Evolutionary conservation across 371 early-diverging fungal species (phyloP).

Genomic region (Rhizopus delemar): DNA sequence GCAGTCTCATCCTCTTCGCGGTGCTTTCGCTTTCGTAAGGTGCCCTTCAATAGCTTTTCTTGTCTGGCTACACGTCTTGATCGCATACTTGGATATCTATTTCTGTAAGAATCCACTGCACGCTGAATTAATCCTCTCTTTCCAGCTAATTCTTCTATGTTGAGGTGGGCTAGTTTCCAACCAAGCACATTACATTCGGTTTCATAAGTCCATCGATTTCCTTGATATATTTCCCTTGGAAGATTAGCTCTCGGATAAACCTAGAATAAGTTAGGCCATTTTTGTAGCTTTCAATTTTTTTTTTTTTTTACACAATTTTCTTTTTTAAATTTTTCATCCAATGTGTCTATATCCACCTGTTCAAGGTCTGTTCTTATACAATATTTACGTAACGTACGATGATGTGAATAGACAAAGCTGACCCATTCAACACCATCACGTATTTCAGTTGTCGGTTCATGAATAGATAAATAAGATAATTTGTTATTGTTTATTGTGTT

Average conservation of each 20-base stretch:
- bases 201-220: conserved; percentile 65
- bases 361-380: conserved; percentile 79
- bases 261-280: conserved; percentile 18
- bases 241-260: conserved; percentile 69
- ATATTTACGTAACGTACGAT: conserved; percentile 61
- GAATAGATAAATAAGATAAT: conserved; percentile 19
- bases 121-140: conserved; percentile 90
- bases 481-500: conserved; percentile 5
- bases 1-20: conserved; percentile 20
- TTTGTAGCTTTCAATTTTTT: conserved; percentile 1
- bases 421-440: conserved; percentile 63
- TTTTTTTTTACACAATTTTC: conserved; percentile 34
- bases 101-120: conserved; percentile 91
- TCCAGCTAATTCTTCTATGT: conserved; percentile 74
- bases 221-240: conserved; percentile 66
- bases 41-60: conserved; percentile 64
- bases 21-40: conserved; percentile 40
- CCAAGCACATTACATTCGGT: conserved; percentile 36
- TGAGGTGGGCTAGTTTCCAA: conserved; percentile 62
- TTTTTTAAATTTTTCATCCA: conserved; percentile 36
- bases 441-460: conserved; percentile 39
- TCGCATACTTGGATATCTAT: conserved; percentile 76
- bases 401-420: conserved; percentile 62
- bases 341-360: conserved; percentile 39
- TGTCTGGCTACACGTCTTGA: conserved; percentile 78